Percentiles rank a stretch among this genome's conserved stretches.
phyloP scores from a whole-genome alignment of 1,284 basidiomycete genomes.

The Heterobasidion irregulare region DNA sequence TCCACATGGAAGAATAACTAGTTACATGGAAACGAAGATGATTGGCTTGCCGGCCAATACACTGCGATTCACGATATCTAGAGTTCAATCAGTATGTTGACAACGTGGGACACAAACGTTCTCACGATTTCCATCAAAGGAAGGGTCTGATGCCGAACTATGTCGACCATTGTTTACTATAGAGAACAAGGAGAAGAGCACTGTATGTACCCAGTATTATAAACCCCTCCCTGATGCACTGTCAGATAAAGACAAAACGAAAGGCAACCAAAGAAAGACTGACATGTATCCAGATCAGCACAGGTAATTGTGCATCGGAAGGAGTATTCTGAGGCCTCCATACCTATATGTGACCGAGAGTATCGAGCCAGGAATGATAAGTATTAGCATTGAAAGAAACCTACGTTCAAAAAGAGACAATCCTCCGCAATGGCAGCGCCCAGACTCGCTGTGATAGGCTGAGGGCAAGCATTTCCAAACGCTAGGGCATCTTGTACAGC shows the following conservation, averaged over 20 bases:
- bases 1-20: background rate
- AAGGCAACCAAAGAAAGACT: constrained; percentile 10
- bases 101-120: background rate
- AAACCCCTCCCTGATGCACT: constrained; percentile 38
- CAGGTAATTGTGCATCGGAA: constrained; percentile 29
- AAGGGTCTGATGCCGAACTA: constrained; percentile 35
- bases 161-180: background rate
- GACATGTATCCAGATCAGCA: constrained; percentile 47
- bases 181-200: background rate
- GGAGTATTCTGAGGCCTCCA: constrained; percentile 31
- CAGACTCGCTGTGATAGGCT: constrained; percentile 28
- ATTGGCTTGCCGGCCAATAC: constrained; percentile 39
- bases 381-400: constrained; percentile 4
- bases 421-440: constrained; percentile 46
- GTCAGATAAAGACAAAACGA: background rate
- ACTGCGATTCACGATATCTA: constrained; percentile 43
- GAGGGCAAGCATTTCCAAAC: constrained; percentile 54
- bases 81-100: background rate
- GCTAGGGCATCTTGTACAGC: constrained; percentile 33
- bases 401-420: constrained; percentile 46
- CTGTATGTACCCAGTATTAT: constrained; percentile 28
- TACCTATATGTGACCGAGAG: constrained; percentile 20
- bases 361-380: background rate
- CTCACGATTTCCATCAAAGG: constrained; percentile 38
- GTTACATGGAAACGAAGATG: constrained; percentile 46